A percentile compares a stretch with the other conserved stretches of the same genome.
Evolutionary conservation across 352 stramenopile genomes (phyloP).

Genomic region (Pythium volutum): DNA sequence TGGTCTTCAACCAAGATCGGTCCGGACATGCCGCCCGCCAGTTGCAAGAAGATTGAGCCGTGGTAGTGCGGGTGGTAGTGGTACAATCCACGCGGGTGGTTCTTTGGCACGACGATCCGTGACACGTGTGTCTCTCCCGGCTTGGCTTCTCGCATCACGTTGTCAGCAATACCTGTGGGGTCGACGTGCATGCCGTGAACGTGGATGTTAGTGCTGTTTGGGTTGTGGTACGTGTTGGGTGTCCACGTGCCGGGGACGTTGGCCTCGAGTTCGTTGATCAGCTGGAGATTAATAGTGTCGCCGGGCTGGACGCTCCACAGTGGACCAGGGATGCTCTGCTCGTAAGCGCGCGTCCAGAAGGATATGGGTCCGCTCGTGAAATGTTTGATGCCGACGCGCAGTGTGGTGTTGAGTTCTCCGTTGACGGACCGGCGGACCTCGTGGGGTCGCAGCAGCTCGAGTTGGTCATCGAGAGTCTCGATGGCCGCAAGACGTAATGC

Average conservation of each 20-base stretch:
- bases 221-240: slow-evolving; percentile 59
- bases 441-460: slow-evolving; percentile 36
- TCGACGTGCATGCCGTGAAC: slow-evolving; percentile 84
- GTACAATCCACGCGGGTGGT: slow-evolving; percentile 72
- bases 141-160: slow-evolving; percentile 56
- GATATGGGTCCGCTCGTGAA: slow-evolving; percentile 54
- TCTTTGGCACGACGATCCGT: slow-evolving; percentile 47
- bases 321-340: slow-evolving; percentile 52
- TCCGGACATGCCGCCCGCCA: slow-evolving; percentile 71
- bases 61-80: slow-evolving; percentile 87
- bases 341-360: slow-evolving; percentile 73
- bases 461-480: slow-evolving; percentile 30
- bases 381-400: slow-evolving; percentile 41
- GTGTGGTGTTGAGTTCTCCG: slow-evolving; percentile 61
- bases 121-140: slow-evolving; percentile 53
- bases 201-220: slow-evolving; percentile 81
- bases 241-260: slow-evolving; percentile 38
- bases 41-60: slow-evolving; percentile 68
- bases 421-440: slow-evolving; percentile 36
- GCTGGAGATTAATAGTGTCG: slow-evolving; percentile 55
- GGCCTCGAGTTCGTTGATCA: slow-evolving; percentile 52
- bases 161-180: slow-evolving; percentile 72
- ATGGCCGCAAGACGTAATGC: slow-evolving; percentile 1
- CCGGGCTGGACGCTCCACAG: slow-evolving; percentile 59
- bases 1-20: slow-evolving; percentile 66